Percentiles rank a stretch among this genome's conserved stretches.
phyloP scores from a whole-genome alignment of 2,329 filamentous ascomycete species.

The Bipolaris oryzae region DNA sequence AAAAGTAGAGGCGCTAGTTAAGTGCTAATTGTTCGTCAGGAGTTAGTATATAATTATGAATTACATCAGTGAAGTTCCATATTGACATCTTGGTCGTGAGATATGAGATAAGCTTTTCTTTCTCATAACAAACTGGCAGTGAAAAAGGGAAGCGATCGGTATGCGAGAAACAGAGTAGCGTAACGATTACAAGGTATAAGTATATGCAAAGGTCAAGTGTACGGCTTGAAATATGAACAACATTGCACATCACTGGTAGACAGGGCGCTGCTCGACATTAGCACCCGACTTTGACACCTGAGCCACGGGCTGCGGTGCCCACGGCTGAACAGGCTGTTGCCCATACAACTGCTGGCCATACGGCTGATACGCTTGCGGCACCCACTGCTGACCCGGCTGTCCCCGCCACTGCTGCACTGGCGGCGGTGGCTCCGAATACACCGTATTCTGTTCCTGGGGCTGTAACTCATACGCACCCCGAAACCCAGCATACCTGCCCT shows the following conservation, averaged over 20 bases:
- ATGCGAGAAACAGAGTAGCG: no score
- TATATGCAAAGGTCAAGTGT: background rate
- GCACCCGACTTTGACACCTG: conserved; percentile 8
- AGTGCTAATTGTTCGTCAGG: no score
- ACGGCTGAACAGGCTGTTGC: background rate
- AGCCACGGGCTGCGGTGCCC: background rate
- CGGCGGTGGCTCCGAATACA: conserved; percentile 4
- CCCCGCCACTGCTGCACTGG: conserved; percentile 12
- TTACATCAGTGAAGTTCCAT: background rate
- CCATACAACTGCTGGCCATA: background rate
- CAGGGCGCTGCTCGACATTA: conserved; percentile 7
- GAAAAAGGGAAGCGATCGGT: no score
- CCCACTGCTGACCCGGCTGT: conserved; percentile 16
- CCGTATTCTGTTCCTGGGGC: conserved; percentile 1
- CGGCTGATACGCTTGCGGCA: conserved; percentile 13
- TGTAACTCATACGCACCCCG: conserved; percentile 33
- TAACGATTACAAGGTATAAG: no score
- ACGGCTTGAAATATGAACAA: background rate
- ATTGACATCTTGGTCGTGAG: background rate
- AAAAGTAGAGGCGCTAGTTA: no score
- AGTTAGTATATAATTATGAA: no score
- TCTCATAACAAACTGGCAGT: background rate
- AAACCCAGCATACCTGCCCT: conserved; percentile 38
- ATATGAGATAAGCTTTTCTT: background rate
- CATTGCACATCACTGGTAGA: background rate